Conservation (phyloP, 495 filamentous ascomycete genomes). For the Hyaloscypha finlandica region DNA sequence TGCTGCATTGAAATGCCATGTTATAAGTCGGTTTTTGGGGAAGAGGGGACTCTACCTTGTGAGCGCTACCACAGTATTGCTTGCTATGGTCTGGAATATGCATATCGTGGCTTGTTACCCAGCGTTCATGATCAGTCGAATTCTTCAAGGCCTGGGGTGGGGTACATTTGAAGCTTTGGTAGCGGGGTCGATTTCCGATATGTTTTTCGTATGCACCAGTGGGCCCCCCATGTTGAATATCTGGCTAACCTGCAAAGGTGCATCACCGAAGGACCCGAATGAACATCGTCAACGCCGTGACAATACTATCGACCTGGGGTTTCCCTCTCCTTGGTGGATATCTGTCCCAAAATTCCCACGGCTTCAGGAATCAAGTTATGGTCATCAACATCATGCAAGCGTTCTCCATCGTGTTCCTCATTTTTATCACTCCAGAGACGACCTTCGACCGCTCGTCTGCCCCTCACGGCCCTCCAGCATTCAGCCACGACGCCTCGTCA, state of each 20-base stretch:
- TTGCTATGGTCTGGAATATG: constrained; percentile 50
- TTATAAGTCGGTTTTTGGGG: constrained; percentile 45
- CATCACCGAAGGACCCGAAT: constrained; percentile 45
- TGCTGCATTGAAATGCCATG: constrained; percentile 41
- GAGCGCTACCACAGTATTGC: constrained; percentile 44
- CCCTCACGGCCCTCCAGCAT: constrained; percentile 32
- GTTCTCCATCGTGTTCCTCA: constrained; percentile 44
- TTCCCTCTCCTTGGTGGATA: constrained; percentile 51
- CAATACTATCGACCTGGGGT: constrained; percentile 49
- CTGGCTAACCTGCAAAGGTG: constrained; percentile 38
- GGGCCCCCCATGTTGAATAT: neutral
- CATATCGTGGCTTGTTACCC: constrained; percentile 41
- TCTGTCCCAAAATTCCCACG: constrained; percentile 37
- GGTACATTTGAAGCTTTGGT: constrained; percentile 52
- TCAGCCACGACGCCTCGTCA: constrained; percentile 27
- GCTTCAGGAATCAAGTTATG: constrained; percentile 46
- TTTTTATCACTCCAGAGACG: constrained; percentile 52
- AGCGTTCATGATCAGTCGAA: constrained; percentile 49
- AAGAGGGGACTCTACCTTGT: constrained; percentile 49
- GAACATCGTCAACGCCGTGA: constrained; percentile 41
- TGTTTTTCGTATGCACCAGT: constrained; percentile 47
- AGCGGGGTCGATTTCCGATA: constrained; percentile 48
- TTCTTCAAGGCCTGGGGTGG: constrained; percentile 56
- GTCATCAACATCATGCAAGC: constrained; percentile 49
- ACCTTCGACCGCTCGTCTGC: constrained; percentile 42